Percentiles rank a stretch among this genome's conserved stretches.
Evolutionary conservation across 1,284 basidiomycete genomes (phyloP).

Genomic region (Rhodotorula sp.): DNA sequence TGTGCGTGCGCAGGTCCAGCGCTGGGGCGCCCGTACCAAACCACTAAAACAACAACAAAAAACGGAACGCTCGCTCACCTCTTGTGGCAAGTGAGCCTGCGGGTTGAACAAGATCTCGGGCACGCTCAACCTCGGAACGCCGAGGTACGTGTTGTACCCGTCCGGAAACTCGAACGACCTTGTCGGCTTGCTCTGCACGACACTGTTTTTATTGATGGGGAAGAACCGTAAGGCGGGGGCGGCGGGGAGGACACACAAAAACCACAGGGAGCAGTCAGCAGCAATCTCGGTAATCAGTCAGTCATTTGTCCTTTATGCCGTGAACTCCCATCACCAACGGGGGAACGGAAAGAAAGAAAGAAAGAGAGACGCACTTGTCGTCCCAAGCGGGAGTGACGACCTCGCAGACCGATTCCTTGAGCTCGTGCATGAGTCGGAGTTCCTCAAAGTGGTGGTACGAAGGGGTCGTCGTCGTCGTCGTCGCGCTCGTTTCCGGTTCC

Average conservation of each 20-base stretch:
- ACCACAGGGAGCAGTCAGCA: neutral
- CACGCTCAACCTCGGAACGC: conserved; percentile 73
- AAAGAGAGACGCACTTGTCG: conserved; percentile 55
- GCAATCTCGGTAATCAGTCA: too few species aligned
- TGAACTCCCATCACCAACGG: too few species aligned
- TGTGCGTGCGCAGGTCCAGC: conserved; percentile 22
- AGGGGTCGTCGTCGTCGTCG: conserved; percentile 28
- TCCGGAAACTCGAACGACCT: conserved; percentile 88
- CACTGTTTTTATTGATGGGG: neutral
- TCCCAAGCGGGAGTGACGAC: conserved; percentile 84
- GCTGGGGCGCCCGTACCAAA: too few species aligned
- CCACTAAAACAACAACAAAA: too few species aligned
- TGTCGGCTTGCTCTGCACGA: conserved; percentile 58
- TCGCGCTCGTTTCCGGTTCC: conserved; percentile 21
- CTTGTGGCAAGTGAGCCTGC: conserved; percentile 61
- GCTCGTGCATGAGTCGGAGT: conserved; percentile 81
- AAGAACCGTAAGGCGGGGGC: too few species aligned
- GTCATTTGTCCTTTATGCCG: too few species aligned
- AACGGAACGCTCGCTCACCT: conserved; percentile 56
- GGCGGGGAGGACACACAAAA: neutral
- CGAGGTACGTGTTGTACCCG: conserved; percentile 84
- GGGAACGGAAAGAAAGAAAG: too few species aligned
- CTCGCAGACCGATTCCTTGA: conserved; percentile 83
- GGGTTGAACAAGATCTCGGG: conserved; percentile 90
- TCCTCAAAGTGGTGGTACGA: conserved; percentile 57